phyloP scores from a whole-genome alignment of 768 basidiomycete genomes.

The Suillus paluster region DNA sequence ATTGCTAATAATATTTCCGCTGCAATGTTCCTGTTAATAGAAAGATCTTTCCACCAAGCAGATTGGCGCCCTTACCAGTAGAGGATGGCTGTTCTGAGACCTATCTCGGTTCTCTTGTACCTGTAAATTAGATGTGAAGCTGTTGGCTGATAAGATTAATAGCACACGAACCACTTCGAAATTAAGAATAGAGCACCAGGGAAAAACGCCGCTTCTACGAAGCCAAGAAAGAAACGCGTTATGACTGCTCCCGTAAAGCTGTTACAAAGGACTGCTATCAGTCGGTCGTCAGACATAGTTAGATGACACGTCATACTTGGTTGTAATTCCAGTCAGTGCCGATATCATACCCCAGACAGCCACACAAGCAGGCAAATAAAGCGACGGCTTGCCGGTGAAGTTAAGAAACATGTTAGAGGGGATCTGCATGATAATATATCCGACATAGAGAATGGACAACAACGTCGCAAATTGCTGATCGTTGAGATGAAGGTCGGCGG shows the following conservation, averaged over 20 bases:
- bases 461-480: slow-evolving; percentile 68
- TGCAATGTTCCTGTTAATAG: background rate
- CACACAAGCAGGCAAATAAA: slow-evolving; percentile 71
- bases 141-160: slow-evolving; percentile 33
- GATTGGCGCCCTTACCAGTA: slow-evolving; percentile 35
- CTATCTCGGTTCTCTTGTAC: slow-evolving; percentile 51
- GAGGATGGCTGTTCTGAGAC: slow-evolving; percentile 46
- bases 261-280: background rate
- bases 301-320: slow-evolving; percentile 26
- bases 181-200: slow-evolving; percentile 47
- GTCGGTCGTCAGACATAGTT: background rate
- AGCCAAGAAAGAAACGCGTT: slow-evolving; percentile 58
- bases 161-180: slow-evolving; percentile 36
- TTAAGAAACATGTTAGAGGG: slow-evolving; percentile 77
- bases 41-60: background rate
- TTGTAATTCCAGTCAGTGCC: slow-evolving; percentile 44
- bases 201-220: slow-evolving; percentile 54
- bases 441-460: slow-evolving; percentile 70
- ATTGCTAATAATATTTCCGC: slow-evolving; percentile 55
- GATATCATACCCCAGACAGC: slow-evolving; percentile 70
- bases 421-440: slow-evolving; percentile 49
- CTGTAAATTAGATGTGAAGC: slow-evolving; percentile 29
- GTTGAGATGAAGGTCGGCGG: slow-evolving; percentile 63
- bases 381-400: slow-evolving; percentile 66
- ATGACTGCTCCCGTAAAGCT: slow-evolving; percentile 48